phyloP scores from a whole-genome alignment of 768 basidiomycete species.

The Trametes maxima region DNA sequence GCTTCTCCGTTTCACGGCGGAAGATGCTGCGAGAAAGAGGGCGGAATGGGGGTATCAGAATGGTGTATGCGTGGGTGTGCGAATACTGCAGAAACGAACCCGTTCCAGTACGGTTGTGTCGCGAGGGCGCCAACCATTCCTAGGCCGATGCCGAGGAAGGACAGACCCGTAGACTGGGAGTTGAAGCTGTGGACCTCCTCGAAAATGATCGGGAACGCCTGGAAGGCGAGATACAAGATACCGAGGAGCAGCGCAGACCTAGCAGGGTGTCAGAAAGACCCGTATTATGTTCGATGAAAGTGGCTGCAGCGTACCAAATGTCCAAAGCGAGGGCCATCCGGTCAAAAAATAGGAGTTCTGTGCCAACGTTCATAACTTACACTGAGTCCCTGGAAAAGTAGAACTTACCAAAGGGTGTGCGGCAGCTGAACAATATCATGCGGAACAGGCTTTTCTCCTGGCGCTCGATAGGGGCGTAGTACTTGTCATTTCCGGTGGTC shows the following conservation, averaged over 20 bases:
- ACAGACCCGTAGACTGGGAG: slow-evolving; percentile 49
- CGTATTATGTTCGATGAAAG: background rate
- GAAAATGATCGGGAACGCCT: slow-evolving; percentile 61
- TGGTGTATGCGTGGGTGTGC: no score
- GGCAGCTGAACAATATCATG: slow-evolving; percentile 61
- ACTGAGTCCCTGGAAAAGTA: background rate
- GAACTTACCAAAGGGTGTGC: slow-evolving; percentile 69
- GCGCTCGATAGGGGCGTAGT: slow-evolving; percentile 63
- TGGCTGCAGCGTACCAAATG: slow-evolving; percentile 52
- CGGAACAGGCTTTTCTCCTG: slow-evolving; percentile 44
- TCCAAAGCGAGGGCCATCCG: slow-evolving; percentile 77
- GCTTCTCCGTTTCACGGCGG: slow-evolving; percentile 42
- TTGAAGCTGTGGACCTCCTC: slow-evolving; percentile 51
- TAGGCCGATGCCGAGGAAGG: slow-evolving; percentile 53
- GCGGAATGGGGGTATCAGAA: background rate
- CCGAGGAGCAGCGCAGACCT: slow-evolving; percentile 42
- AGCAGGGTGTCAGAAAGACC: slow-evolving; percentile 23
- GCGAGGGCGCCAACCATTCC: slow-evolving; percentile 45
- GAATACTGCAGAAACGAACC: slow-evolving; percentile 15
- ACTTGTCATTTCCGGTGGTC: slow-evolving; percentile 52
- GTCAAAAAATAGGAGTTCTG: slow-evolving; percentile 66
- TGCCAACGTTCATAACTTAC: background rate
- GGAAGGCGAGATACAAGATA: slow-evolving; percentile 52
- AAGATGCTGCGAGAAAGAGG: background rate
- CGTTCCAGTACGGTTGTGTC: slow-evolving; percentile 51